These are phyloP conservation scores for Ophiobolus disseminans DNA, from an alignment of 2,329 filamentous ascomycete genomes.

Conservation along the genomic window DNA sequence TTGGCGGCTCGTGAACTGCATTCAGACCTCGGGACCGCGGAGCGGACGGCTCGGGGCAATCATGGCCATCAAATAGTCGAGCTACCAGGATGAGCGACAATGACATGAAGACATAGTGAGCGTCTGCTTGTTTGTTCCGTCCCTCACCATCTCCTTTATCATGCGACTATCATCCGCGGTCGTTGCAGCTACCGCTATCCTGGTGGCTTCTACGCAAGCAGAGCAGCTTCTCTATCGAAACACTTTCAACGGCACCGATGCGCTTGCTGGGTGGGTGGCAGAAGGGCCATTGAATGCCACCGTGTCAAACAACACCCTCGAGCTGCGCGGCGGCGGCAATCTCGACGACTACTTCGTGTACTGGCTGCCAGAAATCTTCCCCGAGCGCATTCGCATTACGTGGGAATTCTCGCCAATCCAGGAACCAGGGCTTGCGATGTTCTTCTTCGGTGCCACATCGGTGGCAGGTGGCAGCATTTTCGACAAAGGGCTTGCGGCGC, in stretches of 20 bases:
- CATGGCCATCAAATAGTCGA: no score
- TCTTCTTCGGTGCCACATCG: slow-evolving; percentile 44
- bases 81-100: no score
- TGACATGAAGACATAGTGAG: no score
- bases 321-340: slow-evolving; percentile 33
- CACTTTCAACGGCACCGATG: slow-evolving; percentile 29
- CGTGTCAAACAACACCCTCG: slow-evolving; percentile 35
- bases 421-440: slow-evolving; percentile 45
- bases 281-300: slow-evolving; percentile 38
- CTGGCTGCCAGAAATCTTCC: slow-evolving; percentile 44
- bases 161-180: slow-evolving; percentile 11
- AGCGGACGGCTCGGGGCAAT: no score
- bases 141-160: no score
- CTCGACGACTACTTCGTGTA: slow-evolving; percentile 42
- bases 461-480: slow-evolving; percentile 39
- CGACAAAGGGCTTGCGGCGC: slow-evolving; percentile 28
- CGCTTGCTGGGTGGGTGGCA: slow-evolving; percentile 42
- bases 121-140: no score
- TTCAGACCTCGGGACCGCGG: no score
- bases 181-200: not conserved
- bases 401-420: slow-evolving; percentile 43
- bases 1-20: no score
- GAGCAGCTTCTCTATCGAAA: slow-evolving; percentile 46
- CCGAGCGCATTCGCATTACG: slow-evolving; percentile 40
- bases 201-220: slow-evolving; percentile 23